Evolutionary conservation across 768 basidiomycete genomes (phyloP).

Genomic region (Lactarius quietus): DNA sequence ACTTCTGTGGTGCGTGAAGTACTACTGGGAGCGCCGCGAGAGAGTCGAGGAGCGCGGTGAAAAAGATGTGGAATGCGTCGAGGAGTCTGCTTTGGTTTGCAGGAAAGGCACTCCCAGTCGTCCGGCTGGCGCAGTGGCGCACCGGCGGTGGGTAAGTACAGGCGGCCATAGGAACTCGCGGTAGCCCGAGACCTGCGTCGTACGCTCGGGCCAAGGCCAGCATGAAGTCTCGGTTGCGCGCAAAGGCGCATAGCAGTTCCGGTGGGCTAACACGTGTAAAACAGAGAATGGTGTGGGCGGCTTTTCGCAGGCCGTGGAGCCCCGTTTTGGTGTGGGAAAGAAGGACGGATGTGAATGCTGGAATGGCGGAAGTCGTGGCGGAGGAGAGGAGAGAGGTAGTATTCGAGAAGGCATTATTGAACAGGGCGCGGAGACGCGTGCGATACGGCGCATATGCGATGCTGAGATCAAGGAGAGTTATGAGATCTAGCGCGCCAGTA

Average conservation of each 20-base stretch:
- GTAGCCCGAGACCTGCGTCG: constrained; percentile 53
- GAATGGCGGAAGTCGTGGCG: constrained; percentile 41
- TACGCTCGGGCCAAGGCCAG: constrained; percentile 58
- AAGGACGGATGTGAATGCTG: constrained; percentile 51
- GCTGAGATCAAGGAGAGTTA: constrained; percentile 59
- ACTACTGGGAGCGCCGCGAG: constrained; percentile 39
- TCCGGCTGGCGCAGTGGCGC: constrained; percentile 35
- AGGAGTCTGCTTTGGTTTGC: constrained; percentile 69
- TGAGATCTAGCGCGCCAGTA: constrained; percentile 43
- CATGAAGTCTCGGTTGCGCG: constrained; percentile 49
- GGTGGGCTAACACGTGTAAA: constrained; percentile 52
- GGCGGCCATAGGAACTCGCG: constrained; percentile 60
- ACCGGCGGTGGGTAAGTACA: constrained; percentile 34
- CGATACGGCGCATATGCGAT: constrained; percentile 50
- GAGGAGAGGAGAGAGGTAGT: constrained; percentile 34
- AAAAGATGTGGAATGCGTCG: constrained; percentile 61
- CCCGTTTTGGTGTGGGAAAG: constrained; percentile 38
- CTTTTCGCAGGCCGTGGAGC: constrained; percentile 65
- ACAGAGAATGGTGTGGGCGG: constrained; percentile 51
- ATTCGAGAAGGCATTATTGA: constrained; percentile 39
- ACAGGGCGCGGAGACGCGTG: constrained; percentile 44
- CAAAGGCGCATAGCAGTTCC: constrained; percentile 49
- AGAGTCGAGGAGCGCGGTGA: constrained; percentile 48
- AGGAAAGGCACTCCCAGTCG: constrained; percentile 74
- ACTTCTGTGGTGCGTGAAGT: constrained; percentile 42